Base-by-base conservation (phyloP, 176 grass and related monocot species). In the Avena atlantica region DNA sequence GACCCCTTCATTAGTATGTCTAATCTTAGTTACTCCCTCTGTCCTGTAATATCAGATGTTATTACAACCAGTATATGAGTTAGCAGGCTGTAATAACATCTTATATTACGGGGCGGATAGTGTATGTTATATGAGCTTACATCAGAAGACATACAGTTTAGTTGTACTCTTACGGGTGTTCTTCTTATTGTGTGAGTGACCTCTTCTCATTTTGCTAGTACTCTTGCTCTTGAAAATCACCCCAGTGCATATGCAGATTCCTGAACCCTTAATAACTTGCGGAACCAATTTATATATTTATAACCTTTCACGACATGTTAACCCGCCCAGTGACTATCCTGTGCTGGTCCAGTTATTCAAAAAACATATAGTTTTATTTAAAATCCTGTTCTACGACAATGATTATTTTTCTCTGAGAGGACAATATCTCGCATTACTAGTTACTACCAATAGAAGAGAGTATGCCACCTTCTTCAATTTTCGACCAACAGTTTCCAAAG, bases 251-350 rank as follows among this genome's bases (percentile, higher is more conserved):
- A 84, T 89, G 42, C 14, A 55, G 29, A 70, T 8, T 79, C 7
- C 27, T 76, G 12, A 76, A 56, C 1, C 50, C 75, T 84, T 84
- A 17, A 83, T 83, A 58, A 60, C 11, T n/a, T 23, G 8, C 66
- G 44, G 21, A 89, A 55, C 29, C 23, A 17, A 50, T 68, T 15
- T 62, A 52, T 21, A 24, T 67, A 34, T 34, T 36, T 67, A 67
- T 67, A 67, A 6, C 15, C 27, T 55, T 55, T 34, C 49, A 34
- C 14, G 25, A 27, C 31, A 19, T 4, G 15, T 55, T 29, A 67
- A 45, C 16, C 37, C 0, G 1, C 68, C 34, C 17, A 45, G 15
- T 10, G 4, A 55, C 7, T 15, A 74, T 74, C 40, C 40, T 42
- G 40, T 50, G 24, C 14, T 4, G 3, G 24, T 52, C 23, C 24